Conservation (phyloP, 2,329 filamentous ascomycete genomes). For the Alternaria consortialis region DNA sequence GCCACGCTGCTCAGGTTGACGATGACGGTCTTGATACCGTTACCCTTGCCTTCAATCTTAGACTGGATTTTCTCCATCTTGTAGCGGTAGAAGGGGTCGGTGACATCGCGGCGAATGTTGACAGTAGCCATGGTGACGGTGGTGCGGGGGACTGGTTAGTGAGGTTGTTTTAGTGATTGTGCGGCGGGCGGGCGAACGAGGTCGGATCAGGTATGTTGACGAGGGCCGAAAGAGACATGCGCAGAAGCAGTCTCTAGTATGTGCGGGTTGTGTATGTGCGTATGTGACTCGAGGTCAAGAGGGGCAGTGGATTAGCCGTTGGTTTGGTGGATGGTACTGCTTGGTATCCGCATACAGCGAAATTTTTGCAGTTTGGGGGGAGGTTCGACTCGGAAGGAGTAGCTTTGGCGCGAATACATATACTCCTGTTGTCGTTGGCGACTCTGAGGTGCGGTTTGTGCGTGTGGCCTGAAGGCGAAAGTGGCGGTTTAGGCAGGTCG, state of each 20-base stretch:
- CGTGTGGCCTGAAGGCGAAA: constrained; percentile 37
- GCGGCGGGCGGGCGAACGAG: constrained; percentile 41
- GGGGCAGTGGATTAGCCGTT: constrained; percentile 78
- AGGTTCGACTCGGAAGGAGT: constrained; percentile 93
- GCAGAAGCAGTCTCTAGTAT: constrained; percentile 49
- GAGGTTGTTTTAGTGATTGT: constrained; percentile 37
- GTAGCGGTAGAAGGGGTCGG: constrained; percentile 99
- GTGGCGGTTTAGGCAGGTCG: constrained; percentile 49
- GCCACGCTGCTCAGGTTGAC: constrained; percentile 97
- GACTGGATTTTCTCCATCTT: constrained; percentile 99
- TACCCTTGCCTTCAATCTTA: constrained; percentile 99
- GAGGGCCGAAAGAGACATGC: constrained; percentile 70
- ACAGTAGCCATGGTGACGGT: constrained; percentile 89
- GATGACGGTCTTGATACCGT: constrained; percentile 98
- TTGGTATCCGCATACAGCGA: constrained; percentile 94
- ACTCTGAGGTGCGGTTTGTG: constrained; percentile 43
- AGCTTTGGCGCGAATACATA: constrained; percentile 99
- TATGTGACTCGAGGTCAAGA: constrained; percentile 50
- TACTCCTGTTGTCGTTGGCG: constrained; percentile 67
- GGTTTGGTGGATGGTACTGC: constrained; percentile 86
- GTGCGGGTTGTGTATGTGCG: constrained; percentile 43
- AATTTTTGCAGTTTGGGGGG: constrained; percentile 96
- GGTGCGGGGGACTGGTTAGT: constrained; percentile 39
- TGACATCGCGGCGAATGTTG: constrained; percentile 96
- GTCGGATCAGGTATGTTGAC: constrained; percentile 56